These are phyloP conservation scores for Lagenaria siceraria DNA, from an alignment of 306 rosid species.

Conservation along the genomic window DNA sequence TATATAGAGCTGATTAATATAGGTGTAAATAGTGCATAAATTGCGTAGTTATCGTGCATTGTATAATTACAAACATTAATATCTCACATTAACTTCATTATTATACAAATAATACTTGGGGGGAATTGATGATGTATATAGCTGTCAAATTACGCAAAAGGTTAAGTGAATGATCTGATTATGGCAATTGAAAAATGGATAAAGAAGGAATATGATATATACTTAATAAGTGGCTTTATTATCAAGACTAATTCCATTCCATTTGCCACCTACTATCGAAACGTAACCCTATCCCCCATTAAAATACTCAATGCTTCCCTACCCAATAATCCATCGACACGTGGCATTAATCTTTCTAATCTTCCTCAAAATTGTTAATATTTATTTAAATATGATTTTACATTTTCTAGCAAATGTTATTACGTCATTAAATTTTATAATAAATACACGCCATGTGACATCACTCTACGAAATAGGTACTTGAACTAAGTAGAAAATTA, in stretches of 20 bases:
- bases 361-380: neutral
- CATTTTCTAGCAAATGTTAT: too few relatives aligned
- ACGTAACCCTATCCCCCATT: neutral
- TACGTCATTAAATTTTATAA: neutral
- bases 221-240: neutral
- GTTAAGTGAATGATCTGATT: neutral
- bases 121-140: neutral
- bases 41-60: neutral
- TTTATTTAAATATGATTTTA: too few relatives aligned
- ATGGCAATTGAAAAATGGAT: neutral
- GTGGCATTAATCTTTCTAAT: neutral
- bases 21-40: neutral
- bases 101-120: neutral
- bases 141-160: conserved; percentile 8
- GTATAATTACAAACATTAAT: neutral
- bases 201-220: neutral
- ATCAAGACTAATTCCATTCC: neutral
- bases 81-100: neutral
- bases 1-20: neutral
- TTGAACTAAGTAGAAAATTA: too few relatives aligned
- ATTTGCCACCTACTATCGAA: neutral
- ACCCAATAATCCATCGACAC: neutral
- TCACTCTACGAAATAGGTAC: neutral
- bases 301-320: neutral
- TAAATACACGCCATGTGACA: neutral